Evolutionary conservation across 352 stramenopile species (phyloP), one percentile per base, ranked within the genome.

Genomic region (Sclerospora graminicola): DNA sequence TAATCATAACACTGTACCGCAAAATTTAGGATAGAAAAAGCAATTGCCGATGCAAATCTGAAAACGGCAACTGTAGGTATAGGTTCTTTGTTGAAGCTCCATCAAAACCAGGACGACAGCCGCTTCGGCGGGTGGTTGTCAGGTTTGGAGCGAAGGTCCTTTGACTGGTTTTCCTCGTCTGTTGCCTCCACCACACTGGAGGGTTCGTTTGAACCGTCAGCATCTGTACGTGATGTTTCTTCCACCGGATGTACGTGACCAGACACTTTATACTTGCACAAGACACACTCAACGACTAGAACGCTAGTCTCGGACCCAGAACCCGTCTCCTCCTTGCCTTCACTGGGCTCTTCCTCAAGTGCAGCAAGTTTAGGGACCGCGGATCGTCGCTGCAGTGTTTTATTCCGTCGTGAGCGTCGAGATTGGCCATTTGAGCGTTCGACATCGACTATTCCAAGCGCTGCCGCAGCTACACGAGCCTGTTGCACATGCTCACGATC

Each of bases 231-330:
- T 10, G 49, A 13, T 18, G 44, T 15, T 5, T 46, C 20, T 5
- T 21, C 35, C 0, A 48, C 54, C 8, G 59, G 57, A 30, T 83
- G 70, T n/a, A 74, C 44, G 40, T 83, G 71, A 4, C 71, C 71
- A 4, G 63, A 23, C 0, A 84, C 71, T 15, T 79, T 76, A 51
- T 78, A 79, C 50, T 81, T 76, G 60, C 69, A 82, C 29, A 82
- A 43, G 1, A 54, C 62, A 19, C 69, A 82, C 37, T 64, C 57
- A 9, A 63, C 41, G 19, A 57, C 41, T 4, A 45, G 41, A 5
- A 48, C 37, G 23, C 56, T 50, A 0, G 41, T 36, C 18, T 43
- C 27, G 14, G 29, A 35, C n/a, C 41, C 33, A 48, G 21, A 6
- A 26, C 4, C 6, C 21, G 21, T 26, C 21, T 3, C 6, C 6